Base-by-base conservation (phyloP, 441 rosid species). In the Arabidopsis lyrata region DNA sequence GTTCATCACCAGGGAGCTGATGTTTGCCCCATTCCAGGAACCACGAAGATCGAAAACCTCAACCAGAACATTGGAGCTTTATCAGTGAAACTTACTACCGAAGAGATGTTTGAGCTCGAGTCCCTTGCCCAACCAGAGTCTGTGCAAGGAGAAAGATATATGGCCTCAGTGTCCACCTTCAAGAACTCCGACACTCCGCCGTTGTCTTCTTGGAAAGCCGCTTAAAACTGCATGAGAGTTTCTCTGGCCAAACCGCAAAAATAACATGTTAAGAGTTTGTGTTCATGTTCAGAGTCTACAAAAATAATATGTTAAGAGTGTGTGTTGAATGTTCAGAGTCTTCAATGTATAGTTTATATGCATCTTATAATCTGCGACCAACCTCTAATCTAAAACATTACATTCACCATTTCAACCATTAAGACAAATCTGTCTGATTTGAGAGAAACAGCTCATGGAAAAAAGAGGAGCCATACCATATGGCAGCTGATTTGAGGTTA, bases 1-100 rank as follows among this genome's bases (percentile, higher is more conserved):
- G 83, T 89, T 47, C 86, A 83, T 44, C 89, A 85, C 79, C 91
- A 82, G 50, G 91, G 89, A 62, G 81, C 78, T 56, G 92, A 89
- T 66, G 88, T 84, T 0, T 83, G 87, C 20, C 90, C 89, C 49
- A 85, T 89, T 35, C 73, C 74, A 15, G 63, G 69, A 22, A 76
- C 80, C 2, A 45, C 79, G 0, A 76, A 63, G 75, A 69, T 76
- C 1, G 66, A 68, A 27, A 68, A 76, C 60, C 5, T 76, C 6
- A 62, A 69, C 2, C 75, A 76, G 53, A 76, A 76, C 65, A 69
- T 76, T 13, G 70, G 53, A 55, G 89, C 89, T 55, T 70, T 86
- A 56, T 86, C 86, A 0, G 79, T 88, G 20, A 82, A 83, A 58
- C 79, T 90, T 10, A 76, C 84, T 32, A 70, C 66, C 0, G 86